A percentile compares a stretch with the other conserved stretches of the same genome.
Evolutionary conservation across 1,139 yeast genomes (phyloP).

Genomic region (Yamadazyma dendronema): DNA sequence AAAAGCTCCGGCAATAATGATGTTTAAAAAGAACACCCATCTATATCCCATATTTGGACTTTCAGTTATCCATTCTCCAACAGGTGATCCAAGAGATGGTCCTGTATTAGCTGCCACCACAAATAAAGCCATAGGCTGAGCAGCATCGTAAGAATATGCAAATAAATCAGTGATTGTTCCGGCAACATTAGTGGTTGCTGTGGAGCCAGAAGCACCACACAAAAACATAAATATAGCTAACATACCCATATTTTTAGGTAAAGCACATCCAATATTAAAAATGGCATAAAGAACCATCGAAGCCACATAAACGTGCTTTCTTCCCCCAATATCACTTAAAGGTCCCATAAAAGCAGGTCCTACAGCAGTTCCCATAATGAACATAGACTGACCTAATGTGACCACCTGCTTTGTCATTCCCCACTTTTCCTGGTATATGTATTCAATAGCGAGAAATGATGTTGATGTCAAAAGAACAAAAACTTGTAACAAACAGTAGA

Average conservation of each 20-base stretch:
- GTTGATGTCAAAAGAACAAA: not conserved
- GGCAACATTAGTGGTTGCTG: slow-evolving; percentile 1
- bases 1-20: slow-evolving; percentile 1
- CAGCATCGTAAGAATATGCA: not conserved
- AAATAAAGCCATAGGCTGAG: slow-evolving; percentile 1
- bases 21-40: not conserved
- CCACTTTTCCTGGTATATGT: not conserved
- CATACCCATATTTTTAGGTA: slow-evolving; percentile 1
- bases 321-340: slow-evolving; percentile 1
- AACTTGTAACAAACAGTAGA: not conserved
- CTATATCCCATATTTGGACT: slow-evolving; percentile 1
- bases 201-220: not conserved
- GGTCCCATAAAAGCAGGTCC: slow-evolving; percentile 1
- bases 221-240: slow-evolving; percentile 1
- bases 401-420: not conserved
- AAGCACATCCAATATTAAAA: slow-evolving; percentile 1
- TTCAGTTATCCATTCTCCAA: slow-evolving; percentile 1
- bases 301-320: not conserved
- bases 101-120: not conserved
- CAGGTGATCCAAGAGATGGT: not conserved
- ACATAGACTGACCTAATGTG: slow-evolving; percentile 1
- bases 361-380: not conserved
- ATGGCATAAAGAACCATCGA: slow-evolving; percentile 1
- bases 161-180: not conserved
- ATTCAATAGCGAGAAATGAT: not conserved